Conservation (phyloP, 108 stramenopile genomes). For the Skeletonema menzelii region DNA sequence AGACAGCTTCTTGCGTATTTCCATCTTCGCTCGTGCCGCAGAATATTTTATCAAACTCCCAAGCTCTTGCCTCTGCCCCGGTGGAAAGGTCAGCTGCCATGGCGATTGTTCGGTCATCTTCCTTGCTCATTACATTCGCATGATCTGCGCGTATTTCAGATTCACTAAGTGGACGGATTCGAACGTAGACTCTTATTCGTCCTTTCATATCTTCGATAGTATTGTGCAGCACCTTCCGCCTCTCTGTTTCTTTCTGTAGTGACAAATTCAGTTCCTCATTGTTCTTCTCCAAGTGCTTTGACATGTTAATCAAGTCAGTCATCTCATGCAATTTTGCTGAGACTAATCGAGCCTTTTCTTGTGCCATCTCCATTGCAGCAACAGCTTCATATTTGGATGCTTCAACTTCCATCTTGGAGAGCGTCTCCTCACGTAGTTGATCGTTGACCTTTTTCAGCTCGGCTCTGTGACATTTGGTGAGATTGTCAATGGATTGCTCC, state of each 20-base stretch:
- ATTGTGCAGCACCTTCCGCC: constrained; percentile 67
- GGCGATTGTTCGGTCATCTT: constrained; percentile 39
- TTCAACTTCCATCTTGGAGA: constrained; percentile 31
- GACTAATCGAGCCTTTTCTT: constrained; percentile 18
- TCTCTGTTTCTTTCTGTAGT: constrained; percentile 49
- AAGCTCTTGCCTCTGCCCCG: constrained; percentile 35
- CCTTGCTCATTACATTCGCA: constrained; percentile 33
- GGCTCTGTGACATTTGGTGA: neutral
- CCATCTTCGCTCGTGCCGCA: constrained; percentile 22
- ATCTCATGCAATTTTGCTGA: constrained; percentile 31
- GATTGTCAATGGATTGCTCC: constrained; percentile 11
- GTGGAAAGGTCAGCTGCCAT: constrained; percentile 37
- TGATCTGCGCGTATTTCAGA: constrained; percentile 38
- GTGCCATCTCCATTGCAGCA: constrained; percentile 23
- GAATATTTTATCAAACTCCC: constrained; percentile 77
- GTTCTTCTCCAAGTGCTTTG: constrained; percentile 35
- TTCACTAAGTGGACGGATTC: constrained; percentile 58
- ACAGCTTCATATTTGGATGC: constrained; percentile 30
- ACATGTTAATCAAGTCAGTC: constrained; percentile 33
- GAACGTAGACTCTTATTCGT: constrained; percentile 65
- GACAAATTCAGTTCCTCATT: constrained; percentile 57
- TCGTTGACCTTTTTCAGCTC: constrained; percentile 19
- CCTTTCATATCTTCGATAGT: constrained; percentile 73
- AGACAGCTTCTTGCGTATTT: constrained; percentile 62
- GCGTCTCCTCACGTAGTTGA: constrained; percentile 27